Base-by-base conservation (phyloP, 1,284 basidiomycete species). In the Rhodofomes roseus region DNA sequence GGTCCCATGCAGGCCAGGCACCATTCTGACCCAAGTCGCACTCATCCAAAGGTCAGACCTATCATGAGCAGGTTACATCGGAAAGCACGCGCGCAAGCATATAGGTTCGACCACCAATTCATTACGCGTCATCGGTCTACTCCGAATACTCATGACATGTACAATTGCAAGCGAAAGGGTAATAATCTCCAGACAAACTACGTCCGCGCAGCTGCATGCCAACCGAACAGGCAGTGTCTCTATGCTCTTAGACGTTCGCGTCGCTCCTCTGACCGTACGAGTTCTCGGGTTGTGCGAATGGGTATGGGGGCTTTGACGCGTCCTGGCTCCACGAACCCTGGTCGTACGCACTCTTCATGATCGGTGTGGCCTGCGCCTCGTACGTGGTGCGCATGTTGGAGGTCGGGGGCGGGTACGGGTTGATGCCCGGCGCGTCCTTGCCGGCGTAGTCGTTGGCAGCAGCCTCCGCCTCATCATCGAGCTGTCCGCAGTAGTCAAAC, bases 401-500 rank as follows among this genome's bases (percentile, higher is more conserved):
- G 41, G 46, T 43, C 39, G 61, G 44, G 4, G 61, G 44, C 14
- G 62, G 60, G 44, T 60, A 53, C 27, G 60, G 56, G 37, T 65
- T 65, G 57, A 67, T 54, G 50, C 60, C 60, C 57, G 61, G 57
- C 44, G 52, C 51, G 37, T 62, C 62, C 60, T 60, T 62, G 63
- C 63, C 63, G 52, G 53, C 57, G n/a, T 58, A 54, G 53, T 64
- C 65, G 40, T 63, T 58, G 22, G 46, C 27, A 39, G 62, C 61
- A 40, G 59, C 56, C 29, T 63, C 65, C 27, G 34, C 31, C 66
- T 72, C 69, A 57, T 72, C 71, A 25, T 44, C 39, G 46, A 71
- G 66, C 63, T 72, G 71, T 36, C 69, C 64, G 54, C 68, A 62
- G 63, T 72, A 72, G 63, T 70, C 66, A 62, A 68, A 71, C 53